These are phyloP conservation scores for Mallotus repandus DNA, from an alignment of 441 rosid genomes.

Conservation along the genomic window DNA sequence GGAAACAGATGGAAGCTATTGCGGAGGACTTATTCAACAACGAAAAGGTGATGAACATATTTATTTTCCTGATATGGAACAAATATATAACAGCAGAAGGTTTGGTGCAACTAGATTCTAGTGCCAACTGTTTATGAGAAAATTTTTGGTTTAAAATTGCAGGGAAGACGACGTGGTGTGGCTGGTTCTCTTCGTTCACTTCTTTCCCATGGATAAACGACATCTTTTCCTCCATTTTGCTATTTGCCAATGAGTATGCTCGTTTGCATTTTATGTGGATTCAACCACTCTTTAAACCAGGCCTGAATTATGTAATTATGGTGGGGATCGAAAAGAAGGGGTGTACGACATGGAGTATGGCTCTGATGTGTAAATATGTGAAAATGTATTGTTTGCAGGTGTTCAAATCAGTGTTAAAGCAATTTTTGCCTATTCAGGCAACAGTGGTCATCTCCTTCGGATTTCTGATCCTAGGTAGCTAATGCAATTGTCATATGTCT, in stretches of 20 bases:
- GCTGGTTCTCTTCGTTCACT: slow-evolving; percentile 57
- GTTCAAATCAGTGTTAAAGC: not conserved
- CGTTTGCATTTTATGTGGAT: not conserved
- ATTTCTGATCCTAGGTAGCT: no score
- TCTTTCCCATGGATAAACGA: slow-evolving; percentile 33
- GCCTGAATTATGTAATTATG: not conserved
- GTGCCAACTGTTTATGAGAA: not conserved
- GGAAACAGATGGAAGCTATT: slow-evolving; percentile 84
- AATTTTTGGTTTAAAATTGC: slow-evolving; percentile 21
- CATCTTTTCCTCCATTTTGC: not conserved
- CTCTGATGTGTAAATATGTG: not conserved
- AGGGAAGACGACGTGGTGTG: slow-evolving; percentile 63
- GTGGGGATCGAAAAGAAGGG: not conserved
- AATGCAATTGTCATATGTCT: no score
- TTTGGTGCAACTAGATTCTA: not conserved
- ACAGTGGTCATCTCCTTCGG: not conserved
- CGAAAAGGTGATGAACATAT: slow-evolving; percentile 52
- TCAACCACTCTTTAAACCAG: not conserved
- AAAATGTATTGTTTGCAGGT: not conserved
- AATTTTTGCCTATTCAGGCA: not conserved
- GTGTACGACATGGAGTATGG: not conserved
- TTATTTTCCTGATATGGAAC: not conserved
- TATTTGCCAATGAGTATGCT: not conserved
- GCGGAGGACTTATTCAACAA: slow-evolving; percentile 81
- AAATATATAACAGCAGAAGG: not conserved